Conservation (phyloP, 148 eudicot species). For the Camellia granthamiana region DNA sequence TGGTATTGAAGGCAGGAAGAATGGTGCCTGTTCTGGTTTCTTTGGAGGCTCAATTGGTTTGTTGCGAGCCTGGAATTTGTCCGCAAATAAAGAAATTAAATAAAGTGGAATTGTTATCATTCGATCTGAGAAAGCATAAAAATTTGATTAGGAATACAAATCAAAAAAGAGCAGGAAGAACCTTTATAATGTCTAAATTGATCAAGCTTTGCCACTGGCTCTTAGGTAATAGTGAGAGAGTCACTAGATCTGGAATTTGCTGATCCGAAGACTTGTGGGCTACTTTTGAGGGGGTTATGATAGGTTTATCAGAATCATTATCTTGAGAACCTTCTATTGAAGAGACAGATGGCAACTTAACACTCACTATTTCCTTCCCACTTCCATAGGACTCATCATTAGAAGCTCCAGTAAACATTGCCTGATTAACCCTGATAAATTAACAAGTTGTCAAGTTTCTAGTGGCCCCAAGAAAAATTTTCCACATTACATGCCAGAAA, state of each 20-base stretch:
- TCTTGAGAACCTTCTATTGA: slow-evolving; percentile 45
- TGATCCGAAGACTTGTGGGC: slow-evolving; percentile 33
- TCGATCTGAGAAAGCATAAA: not conserved
- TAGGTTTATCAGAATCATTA: slow-evolving; percentile 32
- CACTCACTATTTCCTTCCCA: slow-evolving; percentile 68
- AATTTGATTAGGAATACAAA: not conserved
- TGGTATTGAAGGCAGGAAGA: slow-evolving; percentile 88
- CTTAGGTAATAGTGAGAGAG: slow-evolving; percentile 89
- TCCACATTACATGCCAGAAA: not conserved
- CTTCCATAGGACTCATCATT: slow-evolving; percentile 63
- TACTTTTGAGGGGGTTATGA: slow-evolving; percentile 19
- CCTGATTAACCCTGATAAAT: slow-evolving; percentile 75
- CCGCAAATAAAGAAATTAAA: not conserved
- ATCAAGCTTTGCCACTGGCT: slow-evolving; percentile 98
- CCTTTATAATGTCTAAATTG: slow-evolving; percentile 92
- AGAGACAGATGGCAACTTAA: slow-evolving; percentile 74
- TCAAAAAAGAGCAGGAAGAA: slow-evolving; percentile 21
- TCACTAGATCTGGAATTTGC: slow-evolving; percentile 87
- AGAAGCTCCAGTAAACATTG: slow-evolving; percentile 78
- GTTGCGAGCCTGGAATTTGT: slow-evolving; percentile 63
- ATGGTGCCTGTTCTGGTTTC: slow-evolving; percentile 92
- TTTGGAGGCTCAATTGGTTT: slow-evolving; percentile 96
- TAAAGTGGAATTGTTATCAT: not conserved
- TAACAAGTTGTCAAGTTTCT: not conserved
- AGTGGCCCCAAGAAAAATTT: no score